Evolutionary conservation across 768 basidiomycete genomes (phyloP).

Genomic region (Pleurotus platypus): DNA sequence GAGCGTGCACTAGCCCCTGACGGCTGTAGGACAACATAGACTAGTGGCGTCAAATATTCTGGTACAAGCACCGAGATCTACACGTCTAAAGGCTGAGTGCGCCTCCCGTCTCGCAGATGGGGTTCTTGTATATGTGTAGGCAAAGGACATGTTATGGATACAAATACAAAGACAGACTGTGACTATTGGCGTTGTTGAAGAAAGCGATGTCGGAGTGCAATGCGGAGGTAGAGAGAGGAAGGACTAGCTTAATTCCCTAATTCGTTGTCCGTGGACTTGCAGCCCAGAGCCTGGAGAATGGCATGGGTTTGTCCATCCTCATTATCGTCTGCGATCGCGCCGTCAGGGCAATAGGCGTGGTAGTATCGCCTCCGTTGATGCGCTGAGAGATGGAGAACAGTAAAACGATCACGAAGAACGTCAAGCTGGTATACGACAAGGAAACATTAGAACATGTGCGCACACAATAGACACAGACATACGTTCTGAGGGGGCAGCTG

Average conservation of each 20-base stretch:
- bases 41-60: slow-evolving; percentile 32
- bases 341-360: not conserved
- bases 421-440: not conserved
- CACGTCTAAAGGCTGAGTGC: too few species aligned
- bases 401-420: not conserved
- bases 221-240: not conserved
- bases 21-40: too few species aligned
- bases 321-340: not conserved
- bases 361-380: not conserved
- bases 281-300: not conserved
- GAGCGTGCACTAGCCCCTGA: too few species aligned
- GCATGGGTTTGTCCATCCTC: not conserved
- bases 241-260: not conserved
- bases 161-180: too few species aligned
- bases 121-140: too few species aligned
- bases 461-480: not conserved
- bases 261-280: not conserved
- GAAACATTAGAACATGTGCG: not conserved
- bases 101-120: too few species aligned
- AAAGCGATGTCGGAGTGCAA: too few species aligned
- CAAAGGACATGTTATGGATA: too few species aligned
- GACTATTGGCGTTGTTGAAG: too few species aligned
- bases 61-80: too few species aligned
- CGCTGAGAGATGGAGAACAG: not conserved
- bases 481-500: not conserved